phyloP scores from a whole-genome alignment of 805 yeast genomes.

The Zygosaccharomyces lentus region DNA sequence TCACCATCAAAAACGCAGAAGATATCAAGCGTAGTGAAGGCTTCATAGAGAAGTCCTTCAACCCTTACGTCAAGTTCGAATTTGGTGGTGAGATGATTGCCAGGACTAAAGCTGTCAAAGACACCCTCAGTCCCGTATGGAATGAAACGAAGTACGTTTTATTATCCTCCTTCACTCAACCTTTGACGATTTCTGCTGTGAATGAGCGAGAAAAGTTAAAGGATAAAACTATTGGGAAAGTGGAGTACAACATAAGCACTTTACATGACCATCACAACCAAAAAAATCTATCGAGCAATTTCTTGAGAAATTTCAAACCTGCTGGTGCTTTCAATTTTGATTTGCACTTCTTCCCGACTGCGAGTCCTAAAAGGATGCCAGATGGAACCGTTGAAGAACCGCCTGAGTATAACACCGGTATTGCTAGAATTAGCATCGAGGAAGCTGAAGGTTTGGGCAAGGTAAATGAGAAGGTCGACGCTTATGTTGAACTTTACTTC shows the following conservation, averaged over 20 bases:
- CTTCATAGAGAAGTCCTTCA: conserved; percentile 71
- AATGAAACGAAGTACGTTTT: conserved; percentile 71
- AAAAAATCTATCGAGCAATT: conserved; percentile 47
- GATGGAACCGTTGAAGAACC: conserved; percentile 84
- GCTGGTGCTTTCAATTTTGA: conserved; percentile 74
- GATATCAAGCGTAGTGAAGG: conserved; percentile 63
- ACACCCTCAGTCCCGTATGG: conserved; percentile 76
- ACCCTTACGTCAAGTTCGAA: conserved; percentile 81
- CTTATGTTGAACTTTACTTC: conserved; percentile 68
- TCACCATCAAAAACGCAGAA: conserved; percentile 63
- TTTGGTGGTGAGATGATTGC: conserved; percentile 56
- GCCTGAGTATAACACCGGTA: conserved; percentile 93
- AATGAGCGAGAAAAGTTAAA: conserved; percentile 73
- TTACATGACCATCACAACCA: conserved; percentile 52
- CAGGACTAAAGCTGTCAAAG: conserved; percentile 61
- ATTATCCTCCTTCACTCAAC: conserved; percentile 73
- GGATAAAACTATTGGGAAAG: conserved; percentile 76
- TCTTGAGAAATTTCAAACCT: conserved; percentile 77
- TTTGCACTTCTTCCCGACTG: conserved; percentile 70
- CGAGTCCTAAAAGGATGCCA: conserved; percentile 51
- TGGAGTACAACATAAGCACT: conserved; percentile 67
- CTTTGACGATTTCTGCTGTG: conserved; percentile 62
- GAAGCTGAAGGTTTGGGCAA: conserved; percentile 33
- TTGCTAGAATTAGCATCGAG: conserved; percentile 55
- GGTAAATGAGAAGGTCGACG: conserved; percentile 48